Conservation (phyloP, 192 early-diverging fungal genomes). For the Backusella morwellensis region DNA sequence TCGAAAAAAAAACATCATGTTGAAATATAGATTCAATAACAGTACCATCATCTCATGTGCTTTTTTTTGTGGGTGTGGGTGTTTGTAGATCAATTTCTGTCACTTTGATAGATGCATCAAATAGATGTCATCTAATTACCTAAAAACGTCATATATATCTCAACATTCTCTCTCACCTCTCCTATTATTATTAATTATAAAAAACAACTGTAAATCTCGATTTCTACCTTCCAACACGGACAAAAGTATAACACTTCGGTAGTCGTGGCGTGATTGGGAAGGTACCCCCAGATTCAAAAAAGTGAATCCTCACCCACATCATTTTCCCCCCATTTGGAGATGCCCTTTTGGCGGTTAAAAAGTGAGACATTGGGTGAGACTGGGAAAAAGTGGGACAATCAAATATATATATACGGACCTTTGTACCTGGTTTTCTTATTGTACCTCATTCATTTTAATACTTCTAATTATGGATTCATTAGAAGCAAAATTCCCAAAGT, state of each 20-base stretch:
- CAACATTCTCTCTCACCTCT: too few relatives aligned
- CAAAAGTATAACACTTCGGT: background rate
- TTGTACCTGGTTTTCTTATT: background rate
- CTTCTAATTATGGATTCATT: slow-evolving; percentile 33
- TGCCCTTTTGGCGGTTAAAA: background rate
- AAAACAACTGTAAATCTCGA: background rate
- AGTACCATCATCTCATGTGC: background rate
- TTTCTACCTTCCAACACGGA: background rate
- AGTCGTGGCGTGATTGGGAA: background rate
- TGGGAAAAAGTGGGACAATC: background rate
- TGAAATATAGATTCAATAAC: background rate
- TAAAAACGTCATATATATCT: too few relatives aligned
- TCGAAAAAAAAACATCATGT: background rate
- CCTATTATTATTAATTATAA: background rate
- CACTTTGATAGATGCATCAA: background rate
- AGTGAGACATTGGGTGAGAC: background rate
- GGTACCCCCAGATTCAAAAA: background rate
- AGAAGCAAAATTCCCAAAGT: slow-evolving; percentile 34
- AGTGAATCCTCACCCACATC: background rate
- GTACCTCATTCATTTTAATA: background rate
- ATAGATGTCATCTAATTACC: too few relatives aligned
- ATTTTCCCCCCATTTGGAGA: background rate
- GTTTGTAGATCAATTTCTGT: background rate
- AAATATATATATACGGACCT: background rate
- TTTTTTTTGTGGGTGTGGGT: background rate